Percentiles rank a stretch among this genome's conserved stretches.
Conservation (phyloP, 2,329 filamentous ascomycete genomes). For the Fusarium sp. region DNA sequence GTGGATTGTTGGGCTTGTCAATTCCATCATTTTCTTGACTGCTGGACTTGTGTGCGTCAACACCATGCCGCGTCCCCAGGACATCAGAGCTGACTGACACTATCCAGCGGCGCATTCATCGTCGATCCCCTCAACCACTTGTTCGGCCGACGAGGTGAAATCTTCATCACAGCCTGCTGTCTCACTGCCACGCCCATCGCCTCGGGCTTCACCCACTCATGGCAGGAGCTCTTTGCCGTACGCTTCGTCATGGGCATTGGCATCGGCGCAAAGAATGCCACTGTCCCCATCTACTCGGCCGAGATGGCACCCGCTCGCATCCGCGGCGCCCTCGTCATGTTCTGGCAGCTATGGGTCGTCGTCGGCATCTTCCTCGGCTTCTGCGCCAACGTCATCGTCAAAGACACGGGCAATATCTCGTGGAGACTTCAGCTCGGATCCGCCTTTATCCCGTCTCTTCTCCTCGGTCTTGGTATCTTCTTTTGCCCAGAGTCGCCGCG, state of each 20-base stretch:
- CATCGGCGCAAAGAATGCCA: constrained; percentile 71
- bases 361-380: constrained; percentile 57
- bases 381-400: constrained; percentile 62
- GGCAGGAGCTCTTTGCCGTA: constrained; percentile 71
- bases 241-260: constrained; percentile 74
- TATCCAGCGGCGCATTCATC: constrained; percentile 36
- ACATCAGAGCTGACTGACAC: constrained; percentile 21
- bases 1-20: constrained; percentile 51
- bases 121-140: constrained; percentile 68
- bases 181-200: constrained; percentile 51
- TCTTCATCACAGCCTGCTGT: constrained; percentile 66
- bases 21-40: constrained; percentile 49
- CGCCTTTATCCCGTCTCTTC: constrained; percentile 62
- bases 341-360: constrained; percentile 64
- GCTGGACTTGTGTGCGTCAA: constrained; percentile 66
- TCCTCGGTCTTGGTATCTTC: constrained; percentile 65
- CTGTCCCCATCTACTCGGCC: constrained; percentile 76
- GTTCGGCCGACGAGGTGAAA: constrained; percentile 72
- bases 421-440: constrained; percentile 72
- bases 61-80: background rate
- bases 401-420: constrained; percentile 60
- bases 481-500: constrained; percentile 70
- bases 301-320: constrained; percentile 73
- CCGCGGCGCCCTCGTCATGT: constrained; percentile 80
- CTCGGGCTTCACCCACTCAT: constrained; percentile 65